A percentile compares a stretch with the other conserved stretches of the same genome.
Conservation (phyloP, 2,329 filamentous ascomycete species). For the Phialophora verrucosa region DNA sequence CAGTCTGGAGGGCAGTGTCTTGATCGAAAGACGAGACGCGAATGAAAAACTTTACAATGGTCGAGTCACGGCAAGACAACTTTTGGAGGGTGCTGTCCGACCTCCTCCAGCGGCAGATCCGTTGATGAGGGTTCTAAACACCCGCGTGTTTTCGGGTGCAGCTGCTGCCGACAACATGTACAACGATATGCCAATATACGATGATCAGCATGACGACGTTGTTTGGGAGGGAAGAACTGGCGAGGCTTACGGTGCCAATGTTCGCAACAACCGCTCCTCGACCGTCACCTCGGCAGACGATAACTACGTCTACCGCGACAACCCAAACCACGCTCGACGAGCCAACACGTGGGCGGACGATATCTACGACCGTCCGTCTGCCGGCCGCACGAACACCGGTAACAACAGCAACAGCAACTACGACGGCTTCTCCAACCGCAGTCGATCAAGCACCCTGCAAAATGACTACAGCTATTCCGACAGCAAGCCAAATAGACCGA, state of each 20-base stretch:
- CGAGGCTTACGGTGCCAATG: conserved; percentile 71
- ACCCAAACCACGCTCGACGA: conserved; percentile 45
- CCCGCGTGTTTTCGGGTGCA: conserved; percentile 77
- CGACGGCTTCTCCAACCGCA: conserved; percentile 44
- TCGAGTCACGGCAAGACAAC: conserved; percentile 77
- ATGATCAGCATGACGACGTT: conserved; percentile 78
- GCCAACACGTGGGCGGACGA: conserved; percentile 58
- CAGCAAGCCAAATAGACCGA: conserved; percentile 74
- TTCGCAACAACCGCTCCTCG: conserved; percentile 62
- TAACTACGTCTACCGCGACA: conserved; percentile 62
- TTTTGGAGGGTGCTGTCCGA: conserved; percentile 77
- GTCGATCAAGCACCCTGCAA: conserved; percentile 48
- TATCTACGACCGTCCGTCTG: conserved; percentile 52
- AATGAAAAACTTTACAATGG: conserved; percentile 95
- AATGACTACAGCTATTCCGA: conserved; percentile 63
- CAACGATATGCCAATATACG: conserved; percentile 91
- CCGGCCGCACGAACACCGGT: conserved; percentile 41
- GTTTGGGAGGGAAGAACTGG: conserved; percentile 81
- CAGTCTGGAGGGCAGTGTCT: conserved; percentile 87
- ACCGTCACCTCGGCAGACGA: conserved; percentile 56
- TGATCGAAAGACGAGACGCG: conserved; percentile 93
- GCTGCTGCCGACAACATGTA: conserved; percentile 73
- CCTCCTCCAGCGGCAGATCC: conserved; percentile 83
- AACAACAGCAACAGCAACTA: conserved; percentile 42
- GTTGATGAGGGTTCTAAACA: conserved; percentile 83